Conservation (phyloP, 805 yeast genomes). For the Metschnikowia lunata region DNA sequence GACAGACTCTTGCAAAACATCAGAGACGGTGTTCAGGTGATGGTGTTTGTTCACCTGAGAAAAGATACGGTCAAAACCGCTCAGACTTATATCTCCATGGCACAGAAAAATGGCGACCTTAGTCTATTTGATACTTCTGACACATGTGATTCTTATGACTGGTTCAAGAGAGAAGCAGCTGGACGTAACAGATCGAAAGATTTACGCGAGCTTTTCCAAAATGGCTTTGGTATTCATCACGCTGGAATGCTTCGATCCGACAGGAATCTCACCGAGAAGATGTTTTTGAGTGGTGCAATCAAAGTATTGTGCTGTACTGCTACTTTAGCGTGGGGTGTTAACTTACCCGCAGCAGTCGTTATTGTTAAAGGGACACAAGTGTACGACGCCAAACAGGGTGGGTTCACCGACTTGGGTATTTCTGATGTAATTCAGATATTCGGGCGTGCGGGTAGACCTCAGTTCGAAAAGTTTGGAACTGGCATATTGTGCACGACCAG, state of each 20-base stretch:
- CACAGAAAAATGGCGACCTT: constrained; percentile 55
- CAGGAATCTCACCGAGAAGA: constrained; percentile 80
- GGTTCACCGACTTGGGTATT: constrained; percentile 87
- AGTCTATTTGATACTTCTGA: constrained; percentile 56
- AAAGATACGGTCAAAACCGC: constrained; percentile 89
- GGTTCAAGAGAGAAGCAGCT: constrained; percentile 59
- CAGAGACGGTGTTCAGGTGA: constrained; percentile 74
- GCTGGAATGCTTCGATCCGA: constrained; percentile 95
- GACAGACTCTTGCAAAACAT: constrained; percentile 69
- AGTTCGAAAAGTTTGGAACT: constrained; percentile 85
- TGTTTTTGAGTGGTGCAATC: constrained; percentile 82
- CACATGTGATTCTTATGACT: constrained; percentile 34
- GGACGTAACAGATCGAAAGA: constrained; percentile 71
- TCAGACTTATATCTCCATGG: constrained; percentile 61
- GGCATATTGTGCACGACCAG: constrained; percentile 84
- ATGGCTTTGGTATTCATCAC: constrained; percentile 92
- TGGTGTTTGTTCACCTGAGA: constrained; percentile 95
- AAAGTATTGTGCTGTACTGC: constrained; percentile 94
- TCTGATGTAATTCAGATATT: constrained; percentile 96
- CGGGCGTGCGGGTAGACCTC: constrained; percentile 99
- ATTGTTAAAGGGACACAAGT: constrained; percentile 95
- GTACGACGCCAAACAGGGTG: constrained; percentile 92
- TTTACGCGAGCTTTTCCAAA: constrained; percentile 68
- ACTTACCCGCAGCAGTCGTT: constrained; percentile 96
- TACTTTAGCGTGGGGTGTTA: constrained; percentile 99